These are phyloP conservation scores for Tritrichomonas foetus DNA, from an alignment of 208 protist genomes.

Conservation along the genomic window DNA sequence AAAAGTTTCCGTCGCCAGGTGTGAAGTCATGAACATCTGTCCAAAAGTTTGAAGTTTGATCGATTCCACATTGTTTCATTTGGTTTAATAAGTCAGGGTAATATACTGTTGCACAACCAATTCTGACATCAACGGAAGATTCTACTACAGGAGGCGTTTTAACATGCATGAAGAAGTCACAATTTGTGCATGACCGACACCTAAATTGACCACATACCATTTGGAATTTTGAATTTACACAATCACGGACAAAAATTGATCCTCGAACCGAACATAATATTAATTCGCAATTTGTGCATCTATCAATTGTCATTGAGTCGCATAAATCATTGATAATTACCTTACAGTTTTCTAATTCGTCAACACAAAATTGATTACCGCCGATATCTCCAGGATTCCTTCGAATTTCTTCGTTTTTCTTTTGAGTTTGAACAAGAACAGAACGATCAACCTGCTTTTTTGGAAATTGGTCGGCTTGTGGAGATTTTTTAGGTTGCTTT, in stretches of 20 bases:
- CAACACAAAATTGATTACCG: background rate
- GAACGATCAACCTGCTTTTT: background rate
- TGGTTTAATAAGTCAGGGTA: background rate
- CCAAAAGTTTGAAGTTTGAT: background rate
- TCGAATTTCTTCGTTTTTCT: background rate
- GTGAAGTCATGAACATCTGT: background rate
- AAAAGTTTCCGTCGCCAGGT: background rate
- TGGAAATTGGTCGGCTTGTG: background rate
- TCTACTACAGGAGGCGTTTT: background rate
- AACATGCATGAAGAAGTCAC: slow-evolving; percentile 15
- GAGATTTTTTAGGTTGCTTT: too few species aligned
- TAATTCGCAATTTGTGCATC: background rate
- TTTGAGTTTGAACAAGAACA: background rate
- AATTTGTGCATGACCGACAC: background rate
- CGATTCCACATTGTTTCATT: background rate
- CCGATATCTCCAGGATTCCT: background rate
- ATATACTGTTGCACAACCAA: background rate
- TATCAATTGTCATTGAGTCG: slow-evolving; percentile 10
- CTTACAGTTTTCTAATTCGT: background rate
- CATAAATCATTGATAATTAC: background rate
- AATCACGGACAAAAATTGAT: slow-evolving; percentile 20
- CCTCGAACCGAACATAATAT: background rate
- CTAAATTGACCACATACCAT: slow-evolving; percentile 7
- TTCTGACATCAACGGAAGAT: background rate
- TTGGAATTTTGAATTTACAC: background rate